Evolutionary conservation across 2,329 filamentous ascomycete species (phyloP).

Genomic region (Xylariaceae sp.): DNA sequence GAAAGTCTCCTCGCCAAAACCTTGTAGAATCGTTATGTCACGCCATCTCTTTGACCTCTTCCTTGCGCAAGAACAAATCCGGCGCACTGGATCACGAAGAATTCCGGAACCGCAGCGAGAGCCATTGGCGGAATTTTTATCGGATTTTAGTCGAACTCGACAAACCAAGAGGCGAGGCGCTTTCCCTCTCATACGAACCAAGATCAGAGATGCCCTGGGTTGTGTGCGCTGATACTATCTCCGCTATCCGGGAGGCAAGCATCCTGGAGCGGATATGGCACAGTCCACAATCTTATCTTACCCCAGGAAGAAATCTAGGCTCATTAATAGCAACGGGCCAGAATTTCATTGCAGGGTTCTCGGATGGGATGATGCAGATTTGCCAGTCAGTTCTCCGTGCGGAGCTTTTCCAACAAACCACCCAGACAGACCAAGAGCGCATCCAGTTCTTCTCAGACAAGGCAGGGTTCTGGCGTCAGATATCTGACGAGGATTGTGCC

Average conservation of each 20-base stretch:
- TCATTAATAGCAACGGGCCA: slow-evolving; percentile 64
- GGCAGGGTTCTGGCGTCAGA: slow-evolving; percentile 69
- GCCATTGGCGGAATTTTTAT: slow-evolving; percentile 88
- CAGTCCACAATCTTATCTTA: slow-evolving; percentile 57
- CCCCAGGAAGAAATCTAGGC: slow-evolving; percentile 41
- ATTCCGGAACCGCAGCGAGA: slow-evolving; percentile 67
- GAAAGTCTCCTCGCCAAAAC: slow-evolving; percentile 38
- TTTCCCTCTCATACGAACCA: slow-evolving; percentile 71
- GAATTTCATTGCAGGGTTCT: slow-evolving; percentile 64
- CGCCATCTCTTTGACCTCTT: slow-evolving; percentile 64
- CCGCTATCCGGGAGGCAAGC: slow-evolving; percentile 74
- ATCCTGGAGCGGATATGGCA: slow-evolving; percentile 68
- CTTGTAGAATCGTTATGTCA: slow-evolving; percentile 72
- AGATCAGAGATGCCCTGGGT: slow-evolving; percentile 73
- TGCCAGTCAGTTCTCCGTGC: slow-evolving; percentile 62
- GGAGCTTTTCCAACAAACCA: slow-evolving; percentile 70
- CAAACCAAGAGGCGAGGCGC: slow-evolving; percentile 73
- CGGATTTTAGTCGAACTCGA: slow-evolving; percentile 80
- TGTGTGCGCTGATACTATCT: slow-evolving; percentile 74
- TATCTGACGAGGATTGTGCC: slow-evolving; percentile 75
- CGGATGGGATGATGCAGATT: slow-evolving; percentile 61
- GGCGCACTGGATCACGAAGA: slow-evolving; percentile 69
- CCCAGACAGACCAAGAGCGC: slow-evolving; percentile 63
- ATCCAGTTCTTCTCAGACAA: slow-evolving; percentile 75
- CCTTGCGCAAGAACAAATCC: slow-evolving; percentile 54